Conservation (phyloP, 2,329 filamentous ascomycete genomes). For the Emergomyces pasteurianus region DNA sequence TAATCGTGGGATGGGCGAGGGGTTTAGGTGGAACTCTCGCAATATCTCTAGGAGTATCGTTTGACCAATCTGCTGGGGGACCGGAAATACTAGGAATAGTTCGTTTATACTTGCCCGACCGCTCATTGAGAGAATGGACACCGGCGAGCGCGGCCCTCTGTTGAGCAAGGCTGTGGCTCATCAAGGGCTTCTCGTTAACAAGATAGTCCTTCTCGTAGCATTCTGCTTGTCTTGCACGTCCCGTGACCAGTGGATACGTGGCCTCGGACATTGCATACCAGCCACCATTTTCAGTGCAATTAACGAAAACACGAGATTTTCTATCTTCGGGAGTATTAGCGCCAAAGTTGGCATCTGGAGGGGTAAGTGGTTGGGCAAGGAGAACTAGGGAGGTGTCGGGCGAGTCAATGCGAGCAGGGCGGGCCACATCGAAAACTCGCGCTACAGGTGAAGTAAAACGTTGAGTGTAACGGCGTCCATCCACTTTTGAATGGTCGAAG, state of each 20-base stretch:
- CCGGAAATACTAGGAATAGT: conserved; percentile 36
- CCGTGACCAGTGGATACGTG: conserved; percentile 73
- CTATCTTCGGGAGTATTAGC: conserved; percentile 35
- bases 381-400: conserved; percentile 67
- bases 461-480: conserved; percentile 51
- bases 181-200: conserved; percentile 24
- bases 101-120: conserved; percentile 21
- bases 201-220: conserved; percentile 45
- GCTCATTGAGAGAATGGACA: conserved; percentile 52
- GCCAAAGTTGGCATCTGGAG: conserved; percentile 33
- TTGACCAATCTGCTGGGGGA: conserved; percentile 23
- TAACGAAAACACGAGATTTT: conserved; percentile 64
- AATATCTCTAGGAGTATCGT: conserved; percentile 28
- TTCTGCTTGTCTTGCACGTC: conserved; percentile 48
- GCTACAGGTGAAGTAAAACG: conserved; percentile 67
- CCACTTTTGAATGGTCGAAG: conserved; percentile 53
- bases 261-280: conserved; percentile 91
- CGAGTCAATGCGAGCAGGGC: conserved; percentile 54
- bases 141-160: conserved; percentile 55
- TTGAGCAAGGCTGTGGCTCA: conserved; percentile 32
- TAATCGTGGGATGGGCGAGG: conserved; percentile 27
- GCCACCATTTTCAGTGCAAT: conserved; percentile 71
- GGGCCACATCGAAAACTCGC: conserved; percentile 77
- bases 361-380: conserved; percentile 71
- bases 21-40: conserved; percentile 24